Percentiles rank a stretch among this genome's conserved stretches.
Conservation (phyloP, 345 rosid species). For the Hypericum androsaemum region DNA sequence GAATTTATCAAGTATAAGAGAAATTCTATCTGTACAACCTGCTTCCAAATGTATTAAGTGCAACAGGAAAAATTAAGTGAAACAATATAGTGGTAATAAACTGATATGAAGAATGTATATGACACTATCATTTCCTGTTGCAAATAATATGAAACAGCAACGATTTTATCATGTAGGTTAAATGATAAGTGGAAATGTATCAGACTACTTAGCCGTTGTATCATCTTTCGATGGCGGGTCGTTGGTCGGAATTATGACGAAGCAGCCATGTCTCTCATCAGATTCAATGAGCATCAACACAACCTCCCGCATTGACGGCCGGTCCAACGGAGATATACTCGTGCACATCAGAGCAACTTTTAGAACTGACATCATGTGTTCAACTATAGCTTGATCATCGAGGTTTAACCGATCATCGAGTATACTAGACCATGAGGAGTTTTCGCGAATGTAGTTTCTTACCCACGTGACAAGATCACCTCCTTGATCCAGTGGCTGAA, state of each 20-base stretch:
- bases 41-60: too few relatives aligned
- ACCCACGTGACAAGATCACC: conserved; percentile 83
- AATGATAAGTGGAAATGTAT: background rate
- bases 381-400: conserved; percentile 13
- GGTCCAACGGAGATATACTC: conserved; percentile 16
- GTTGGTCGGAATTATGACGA: conserved; percentile 4
- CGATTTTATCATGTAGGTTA: too few relatives aligned
- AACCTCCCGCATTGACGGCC: conserved; percentile 31
- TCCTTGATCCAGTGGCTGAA: conserved; percentile 80
- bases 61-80: too few relatives aligned
- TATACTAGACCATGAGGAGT: conserved; percentile 17
- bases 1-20: too few relatives aligned
- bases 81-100: too few relatives aligned
- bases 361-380: conserved; percentile 19
- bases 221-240: conserved; percentile 13
- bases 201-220: background rate
- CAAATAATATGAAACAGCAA: too few relatives aligned
- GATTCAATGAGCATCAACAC: conserved; percentile 28
- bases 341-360: conserved; percentile 28
- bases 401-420: conserved; percentile 21
- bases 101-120: too few relatives aligned
- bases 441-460: conserved; percentile 21
- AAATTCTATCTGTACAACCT: too few relatives aligned
- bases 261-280: conserved; percentile 13
- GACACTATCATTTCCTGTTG: too few relatives aligned